Conservation (phyloP, 179 eudicot species). For the Dionaea muscipula region DNA sequence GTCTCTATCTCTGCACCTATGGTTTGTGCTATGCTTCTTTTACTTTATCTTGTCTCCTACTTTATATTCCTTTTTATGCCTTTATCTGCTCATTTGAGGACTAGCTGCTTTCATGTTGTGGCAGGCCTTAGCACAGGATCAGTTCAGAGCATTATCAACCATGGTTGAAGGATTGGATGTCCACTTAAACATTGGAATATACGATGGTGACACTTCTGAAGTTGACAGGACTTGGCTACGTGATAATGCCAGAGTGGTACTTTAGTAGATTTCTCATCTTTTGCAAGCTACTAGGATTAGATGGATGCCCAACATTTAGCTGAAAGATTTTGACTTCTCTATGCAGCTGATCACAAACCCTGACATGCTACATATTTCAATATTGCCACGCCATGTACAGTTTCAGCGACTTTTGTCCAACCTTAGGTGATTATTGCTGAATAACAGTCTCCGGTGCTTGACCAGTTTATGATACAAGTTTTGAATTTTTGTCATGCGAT, state of each 20-base stretch:
- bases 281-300: background rate
- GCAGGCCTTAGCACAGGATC: conserved; percentile 98
- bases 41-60: background rate
- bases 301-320: conserved; percentile 4
- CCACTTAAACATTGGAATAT: conserved; percentile 56
- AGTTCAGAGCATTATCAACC: conserved; percentile 55
- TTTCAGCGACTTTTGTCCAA: conserved; percentile 70
- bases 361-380: conserved; percentile 86
- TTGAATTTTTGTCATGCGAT: background rate
- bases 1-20: background rate
- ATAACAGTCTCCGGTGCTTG: background rate
- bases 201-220: conserved; percentile 93
- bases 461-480: background rate
- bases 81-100: conserved; percentile 6
- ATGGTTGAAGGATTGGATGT: conserved; percentile 38
- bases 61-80: background rate
- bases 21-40: conserved; percentile 1
- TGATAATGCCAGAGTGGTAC: conserved; percentile 83
- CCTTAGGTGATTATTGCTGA: conserved; percentile 48
- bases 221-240: conserved; percentile 62
- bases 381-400: conserved; percentile 75
- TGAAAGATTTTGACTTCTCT: conserved; percentile 21
- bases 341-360: conserved; percentile 97
- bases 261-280: conserved; percentile 7
- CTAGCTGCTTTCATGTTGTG: conserved; percentile 10